A percentile compares a stretch with the other conserved stretches of the same genome.
phyloP scores from a whole-genome alignment of 208 protist species.

The Trypanosomatidae sp. region DNA sequence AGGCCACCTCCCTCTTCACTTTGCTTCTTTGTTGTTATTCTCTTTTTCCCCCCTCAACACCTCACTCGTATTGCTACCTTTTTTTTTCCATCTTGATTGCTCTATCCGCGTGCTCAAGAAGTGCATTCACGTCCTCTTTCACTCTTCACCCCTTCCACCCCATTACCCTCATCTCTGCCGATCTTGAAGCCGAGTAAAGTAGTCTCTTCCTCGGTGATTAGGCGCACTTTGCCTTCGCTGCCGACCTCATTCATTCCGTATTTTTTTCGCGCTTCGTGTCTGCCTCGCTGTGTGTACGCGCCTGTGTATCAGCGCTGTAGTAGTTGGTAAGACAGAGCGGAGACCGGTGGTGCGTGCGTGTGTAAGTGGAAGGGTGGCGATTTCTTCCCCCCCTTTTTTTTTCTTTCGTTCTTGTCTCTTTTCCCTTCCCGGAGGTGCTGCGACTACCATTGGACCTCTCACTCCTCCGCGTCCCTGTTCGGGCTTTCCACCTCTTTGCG shows the following conservation, averaged over 20 bases:
- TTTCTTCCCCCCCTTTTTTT: not conserved
- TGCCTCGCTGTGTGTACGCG: not conserved
- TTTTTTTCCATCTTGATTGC: not conserved
- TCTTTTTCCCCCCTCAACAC: not conserved
- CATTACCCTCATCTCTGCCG: not conserved
- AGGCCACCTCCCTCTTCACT: not conserved
- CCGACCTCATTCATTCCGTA: not conserved
- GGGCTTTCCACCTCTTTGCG: not conserved
- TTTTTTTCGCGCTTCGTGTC: not conserved
- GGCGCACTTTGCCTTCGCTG: not conserved
- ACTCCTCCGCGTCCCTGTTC: not conserved
- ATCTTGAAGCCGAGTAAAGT: not conserved
- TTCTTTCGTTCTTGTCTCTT: not conserved
- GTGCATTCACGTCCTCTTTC: not conserved
- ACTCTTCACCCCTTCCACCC: not conserved
- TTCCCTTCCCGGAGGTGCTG: not conserved
- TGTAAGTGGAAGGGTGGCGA: not conserved
- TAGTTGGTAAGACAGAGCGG: not conserved
- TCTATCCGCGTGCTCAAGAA: not conserved
- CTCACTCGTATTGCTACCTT: too few species aligned
- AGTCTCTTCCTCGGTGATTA: not conserved
- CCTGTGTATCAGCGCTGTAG: not conserved
- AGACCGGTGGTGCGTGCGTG: not conserved
- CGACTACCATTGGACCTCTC: not conserved
- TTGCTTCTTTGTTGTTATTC: not conserved